Evolutionary conservation across 352 stramenopile genomes (phyloP).

Genomic region (Phytophthora palmivora): DNA sequence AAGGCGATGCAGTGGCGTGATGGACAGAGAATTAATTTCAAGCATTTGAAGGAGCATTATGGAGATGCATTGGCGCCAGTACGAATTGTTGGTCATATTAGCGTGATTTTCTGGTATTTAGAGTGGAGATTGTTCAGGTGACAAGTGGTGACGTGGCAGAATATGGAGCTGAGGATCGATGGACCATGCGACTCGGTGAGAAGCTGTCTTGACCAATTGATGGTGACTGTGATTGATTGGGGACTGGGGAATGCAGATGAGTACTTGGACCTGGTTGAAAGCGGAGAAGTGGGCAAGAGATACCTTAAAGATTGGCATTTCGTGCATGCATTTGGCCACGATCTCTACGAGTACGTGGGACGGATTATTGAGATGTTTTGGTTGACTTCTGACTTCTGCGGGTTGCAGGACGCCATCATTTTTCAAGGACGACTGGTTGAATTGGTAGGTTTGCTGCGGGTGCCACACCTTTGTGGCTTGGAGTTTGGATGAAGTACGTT

Average conservation of each 20-base stretch:
- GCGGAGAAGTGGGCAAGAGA: conserved; percentile 46
- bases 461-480: too few species aligned
- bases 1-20: conserved; percentile 38
- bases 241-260: conserved; percentile 39
- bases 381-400: conserved; percentile 29
- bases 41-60: conserved; percentile 49
- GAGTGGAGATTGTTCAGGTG: conserved; percentile 42
- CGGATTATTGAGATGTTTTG: neutral
- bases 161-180: conserved; percentile 66
- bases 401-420: conserved; percentile 79
- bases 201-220: neutral
- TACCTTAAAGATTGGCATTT: conserved; percentile 93
- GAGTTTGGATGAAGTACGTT: conserved; percentile 1
- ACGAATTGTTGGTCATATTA: neutral
- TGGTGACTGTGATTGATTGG: conserved; percentile 5
- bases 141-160: conserved; percentile 64
- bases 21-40: conserved; percentile 46
- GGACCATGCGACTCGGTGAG: conserved; percentile 70
- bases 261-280: conserved; percentile 71
- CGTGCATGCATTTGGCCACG: conserved; percentile 57
- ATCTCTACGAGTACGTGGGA: conserved; percentile 65
- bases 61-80: conserved; percentile 66
- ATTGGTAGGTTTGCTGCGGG: conserved; percentile 61
- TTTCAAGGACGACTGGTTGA: conserved; percentile 94
- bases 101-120: conserved; percentile 3